Conservation (phyloP, 768 basidiomycete species). For the Leccinum disarticulatum region DNA sequence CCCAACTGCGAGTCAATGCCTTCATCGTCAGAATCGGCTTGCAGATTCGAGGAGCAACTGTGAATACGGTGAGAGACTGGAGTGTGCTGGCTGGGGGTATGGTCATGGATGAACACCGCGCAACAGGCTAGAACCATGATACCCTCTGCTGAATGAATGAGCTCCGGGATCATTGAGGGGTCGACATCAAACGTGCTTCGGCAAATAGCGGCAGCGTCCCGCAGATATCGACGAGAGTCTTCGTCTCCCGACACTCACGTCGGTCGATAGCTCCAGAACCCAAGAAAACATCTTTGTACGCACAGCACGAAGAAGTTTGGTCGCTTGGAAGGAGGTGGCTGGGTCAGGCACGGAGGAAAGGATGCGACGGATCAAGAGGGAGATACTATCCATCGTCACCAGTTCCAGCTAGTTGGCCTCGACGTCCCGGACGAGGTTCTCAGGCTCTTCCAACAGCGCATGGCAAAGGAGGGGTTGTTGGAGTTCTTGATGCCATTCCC, state of each 20-base stretch:
- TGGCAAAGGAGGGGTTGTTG: constrained; percentile 31
- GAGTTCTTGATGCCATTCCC: constrained; percentile 44
- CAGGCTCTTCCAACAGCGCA: constrained; percentile 37
- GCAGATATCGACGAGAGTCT: constrained; percentile 18
- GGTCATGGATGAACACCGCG: constrained; percentile 26
- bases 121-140: constrained; percentile 25
- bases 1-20: constrained; percentile 23
- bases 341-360: constrained; percentile 26
- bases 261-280: constrained; percentile 35
- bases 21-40: neutral
- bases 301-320: constrained; percentile 31
- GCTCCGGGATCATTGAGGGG: neutral
- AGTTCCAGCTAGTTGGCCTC: constrained; percentile 43
- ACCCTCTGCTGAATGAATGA: constrained; percentile 27
- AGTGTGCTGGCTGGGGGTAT: constrained; percentile 18
- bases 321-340: constrained; percentile 16
- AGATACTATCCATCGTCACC: constrained; percentile 33
- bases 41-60: constrained; percentile 19
- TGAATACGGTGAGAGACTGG: constrained; percentile 6
- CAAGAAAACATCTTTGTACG: constrained; percentile 37
- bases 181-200: constrained; percentile 35
- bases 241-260: neutral
- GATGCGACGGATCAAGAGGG: constrained; percentile 37
- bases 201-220: constrained; percentile 41
- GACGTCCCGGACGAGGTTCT: constrained; percentile 35